Evolutionary conservation across 345 rosid species (phyloP).

Genomic region (Citrus reticulata): DNA sequence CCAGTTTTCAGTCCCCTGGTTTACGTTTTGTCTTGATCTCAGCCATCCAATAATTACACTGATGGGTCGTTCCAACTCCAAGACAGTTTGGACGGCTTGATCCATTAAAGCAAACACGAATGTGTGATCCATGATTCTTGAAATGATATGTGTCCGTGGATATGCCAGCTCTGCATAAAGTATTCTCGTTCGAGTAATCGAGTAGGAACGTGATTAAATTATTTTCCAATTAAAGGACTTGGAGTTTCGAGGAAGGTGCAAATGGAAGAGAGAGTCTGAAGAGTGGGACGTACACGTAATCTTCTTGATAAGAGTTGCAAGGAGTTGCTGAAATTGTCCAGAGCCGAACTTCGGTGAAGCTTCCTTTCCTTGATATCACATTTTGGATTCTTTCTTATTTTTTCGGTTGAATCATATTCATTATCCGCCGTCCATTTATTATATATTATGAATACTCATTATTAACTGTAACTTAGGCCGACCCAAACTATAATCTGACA

Average conservation of each 20-base stretch:
- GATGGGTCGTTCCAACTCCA: background rate
- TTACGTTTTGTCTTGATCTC: background rate
- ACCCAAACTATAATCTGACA: background rate
- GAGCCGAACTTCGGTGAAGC: conserved; percentile 36
- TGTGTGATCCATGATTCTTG: background rate
- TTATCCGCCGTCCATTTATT: background rate
- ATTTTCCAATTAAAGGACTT: background rate
- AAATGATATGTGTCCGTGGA: background rate
- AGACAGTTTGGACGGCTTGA: conserved; percentile 8
- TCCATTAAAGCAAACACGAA: background rate
- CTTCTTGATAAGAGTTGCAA: background rate
- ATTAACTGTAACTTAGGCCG: too few species aligned
- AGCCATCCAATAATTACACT: background rate
- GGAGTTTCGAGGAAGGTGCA: conserved; percentile 47
- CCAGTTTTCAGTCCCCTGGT: too few species aligned
- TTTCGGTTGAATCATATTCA: background rate
- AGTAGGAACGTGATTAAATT: background rate
- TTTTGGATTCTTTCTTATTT: conserved; percentile 23
- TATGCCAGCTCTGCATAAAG: background rate
- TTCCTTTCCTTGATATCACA: conserved; percentile 38
- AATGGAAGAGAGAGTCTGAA: background rate
- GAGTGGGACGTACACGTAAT: background rate
- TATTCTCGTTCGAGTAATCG: background rate
- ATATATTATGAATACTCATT: background rate
- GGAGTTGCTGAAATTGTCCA: conserved; percentile 15